A percentile compares a stretch with the other conserved stretches of the same genome.
These are phyloP conservation scores for Loxodes magnus DNA, from an alignment of 73 alveolate genomes.

Conservation along the genomic window DNA sequence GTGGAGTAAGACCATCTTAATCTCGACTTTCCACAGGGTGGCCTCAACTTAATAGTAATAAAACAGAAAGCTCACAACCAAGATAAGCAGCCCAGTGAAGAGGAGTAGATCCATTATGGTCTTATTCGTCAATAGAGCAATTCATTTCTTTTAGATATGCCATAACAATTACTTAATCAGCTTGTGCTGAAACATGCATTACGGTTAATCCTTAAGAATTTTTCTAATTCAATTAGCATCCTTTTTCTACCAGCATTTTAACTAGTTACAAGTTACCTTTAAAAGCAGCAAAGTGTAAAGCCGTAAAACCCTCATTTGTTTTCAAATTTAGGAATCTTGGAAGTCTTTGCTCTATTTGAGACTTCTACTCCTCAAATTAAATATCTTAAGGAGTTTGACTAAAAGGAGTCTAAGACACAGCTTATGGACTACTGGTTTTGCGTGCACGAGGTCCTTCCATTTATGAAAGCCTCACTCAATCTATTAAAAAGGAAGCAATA, in stretches of 20 bases:
- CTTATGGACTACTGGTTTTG: too few species aligned
- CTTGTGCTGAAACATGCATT: conserved; percentile 87
- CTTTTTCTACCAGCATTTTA: too few species aligned
- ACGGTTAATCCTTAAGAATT: conserved; percentile 53
- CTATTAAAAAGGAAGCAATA: too few species aligned
- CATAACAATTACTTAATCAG: conserved; percentile 69
- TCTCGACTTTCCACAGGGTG: conserved; percentile 53
- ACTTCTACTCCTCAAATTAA: too few species aligned
- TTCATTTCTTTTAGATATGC: conserved; percentile 43
- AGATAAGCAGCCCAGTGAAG: conserved; percentile 95
- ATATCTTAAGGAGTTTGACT: too few species aligned
- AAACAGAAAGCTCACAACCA: conserved; percentile 73
- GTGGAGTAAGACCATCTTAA: conserved; percentile 63
- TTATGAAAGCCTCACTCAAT: too few species aligned
- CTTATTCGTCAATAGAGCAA: conserved; percentile 36
- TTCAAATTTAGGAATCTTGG: conserved; percentile 53
- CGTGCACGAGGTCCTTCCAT: too few species aligned
- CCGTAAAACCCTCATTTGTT: conserved; percentile 81
- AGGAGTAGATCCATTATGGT: conserved; percentile 74
- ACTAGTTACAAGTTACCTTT: conserved; percentile 78
- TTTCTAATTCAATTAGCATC: too few species aligned
- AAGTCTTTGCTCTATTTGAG: too few species aligned
- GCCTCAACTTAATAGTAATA: conserved; percentile 63
- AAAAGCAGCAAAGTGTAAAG: conserved; percentile 88
- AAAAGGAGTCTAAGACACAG: too few species aligned